Evolutionary conservation across 129 eudicot genomes (phyloP).

Genomic region (Chrysanthemum seticuspe): DNA sequence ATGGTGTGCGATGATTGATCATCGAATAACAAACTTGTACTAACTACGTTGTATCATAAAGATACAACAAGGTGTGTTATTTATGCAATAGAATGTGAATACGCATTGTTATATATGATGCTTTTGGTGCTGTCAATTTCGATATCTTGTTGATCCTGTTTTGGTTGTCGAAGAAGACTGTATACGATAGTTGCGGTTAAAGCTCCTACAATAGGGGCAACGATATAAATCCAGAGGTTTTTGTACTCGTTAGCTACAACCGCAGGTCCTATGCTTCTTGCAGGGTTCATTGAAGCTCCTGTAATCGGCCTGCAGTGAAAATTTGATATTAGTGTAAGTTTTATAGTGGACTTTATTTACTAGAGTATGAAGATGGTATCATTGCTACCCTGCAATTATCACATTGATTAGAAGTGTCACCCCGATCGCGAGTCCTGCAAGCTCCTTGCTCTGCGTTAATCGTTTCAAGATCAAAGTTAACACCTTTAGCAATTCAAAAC

Average conservation of each 20-base stretch:
- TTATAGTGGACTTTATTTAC: background rate
- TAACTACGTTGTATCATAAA: background rate
- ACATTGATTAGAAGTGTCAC: conserved; percentile 34
- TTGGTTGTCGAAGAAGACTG: conserved; percentile 42
- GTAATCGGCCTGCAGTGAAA: conserved; percentile 55
- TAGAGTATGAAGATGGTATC: background rate
- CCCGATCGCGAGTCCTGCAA: conserved; percentile 65
- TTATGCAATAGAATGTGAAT: conserved; percentile 9
- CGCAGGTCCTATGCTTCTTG: conserved; percentile 72
- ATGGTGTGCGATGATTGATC: conserved; percentile 24
- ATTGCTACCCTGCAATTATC: conserved; percentile 49
- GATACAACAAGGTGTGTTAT: background rate
- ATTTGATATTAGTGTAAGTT: background rate
- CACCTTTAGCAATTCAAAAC: background rate
- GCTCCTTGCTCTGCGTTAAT: conserved; percentile 44
- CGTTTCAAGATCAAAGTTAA: conserved; percentile 12
- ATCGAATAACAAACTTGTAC: conserved; percentile 8
- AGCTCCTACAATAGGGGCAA: conserved; percentile 59
- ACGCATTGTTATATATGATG: conserved; percentile 1
- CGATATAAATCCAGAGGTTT: conserved; percentile 50
- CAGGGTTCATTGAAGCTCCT: conserved; percentile 76
- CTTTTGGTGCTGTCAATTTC: background rate
- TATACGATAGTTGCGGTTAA: conserved; percentile 28
- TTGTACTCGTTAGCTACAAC: conserved; percentile 46
- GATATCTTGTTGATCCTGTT: conserved; percentile 26